Percentiles rank a stretch among this genome's conserved stretches.
These are phyloP conservation scores for Xylariaceae sp. DNA, from an alignment of 2,329 filamentous ascomycete species.

Conservation along the genomic window DNA sequence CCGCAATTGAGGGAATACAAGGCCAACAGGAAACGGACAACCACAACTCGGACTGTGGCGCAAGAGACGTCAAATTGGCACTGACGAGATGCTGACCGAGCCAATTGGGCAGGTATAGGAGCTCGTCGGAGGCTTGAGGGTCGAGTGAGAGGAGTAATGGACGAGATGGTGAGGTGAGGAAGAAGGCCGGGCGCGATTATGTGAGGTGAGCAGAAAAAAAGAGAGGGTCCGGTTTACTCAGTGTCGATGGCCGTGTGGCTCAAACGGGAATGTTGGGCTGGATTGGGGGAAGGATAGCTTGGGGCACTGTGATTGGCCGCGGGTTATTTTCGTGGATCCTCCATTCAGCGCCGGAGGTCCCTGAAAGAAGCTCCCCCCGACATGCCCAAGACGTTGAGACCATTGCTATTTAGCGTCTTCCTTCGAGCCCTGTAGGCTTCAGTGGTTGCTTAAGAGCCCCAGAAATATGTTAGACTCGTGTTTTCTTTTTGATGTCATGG, in stretches of 20 bases:
- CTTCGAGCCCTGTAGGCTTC: no score
- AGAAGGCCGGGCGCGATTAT: slow-evolving; percentile 27
- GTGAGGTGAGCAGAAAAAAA: slow-evolving; percentile 37
- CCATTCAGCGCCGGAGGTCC: no score
- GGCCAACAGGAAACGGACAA: slow-evolving; percentile 25
- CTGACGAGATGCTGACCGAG: slow-evolving; percentile 22
- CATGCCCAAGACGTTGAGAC: no score
- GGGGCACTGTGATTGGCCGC: slow-evolving; percentile 31
- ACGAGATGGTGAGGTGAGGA: slow-evolving; percentile 5
- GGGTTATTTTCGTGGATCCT: slow-evolving; percentile 31
- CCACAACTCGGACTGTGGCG: slow-evolving; percentile 24
- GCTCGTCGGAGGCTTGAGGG: slow-evolving; percentile 20
- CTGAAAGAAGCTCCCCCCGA: no score
- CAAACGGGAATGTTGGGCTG: slow-evolving; percentile 30
- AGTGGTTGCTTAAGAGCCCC: no score
- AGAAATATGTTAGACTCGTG: no score
- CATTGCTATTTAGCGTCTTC: neutral
- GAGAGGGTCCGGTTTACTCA: slow-evolving; percentile 15
- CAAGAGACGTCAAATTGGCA: slow-evolving; percentile 30
- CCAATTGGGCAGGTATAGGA: slow-evolving; percentile 34
- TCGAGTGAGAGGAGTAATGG: slow-evolving; percentile 3
- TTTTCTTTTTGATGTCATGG: no score
- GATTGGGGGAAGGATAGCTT: slow-evolving; percentile 15
- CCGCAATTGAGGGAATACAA: slow-evolving; percentile 10
- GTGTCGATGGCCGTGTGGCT: slow-evolving; percentile 12